Conservation (phyloP, 306 rosid species). For the Vachellia pachyceras region DNA sequence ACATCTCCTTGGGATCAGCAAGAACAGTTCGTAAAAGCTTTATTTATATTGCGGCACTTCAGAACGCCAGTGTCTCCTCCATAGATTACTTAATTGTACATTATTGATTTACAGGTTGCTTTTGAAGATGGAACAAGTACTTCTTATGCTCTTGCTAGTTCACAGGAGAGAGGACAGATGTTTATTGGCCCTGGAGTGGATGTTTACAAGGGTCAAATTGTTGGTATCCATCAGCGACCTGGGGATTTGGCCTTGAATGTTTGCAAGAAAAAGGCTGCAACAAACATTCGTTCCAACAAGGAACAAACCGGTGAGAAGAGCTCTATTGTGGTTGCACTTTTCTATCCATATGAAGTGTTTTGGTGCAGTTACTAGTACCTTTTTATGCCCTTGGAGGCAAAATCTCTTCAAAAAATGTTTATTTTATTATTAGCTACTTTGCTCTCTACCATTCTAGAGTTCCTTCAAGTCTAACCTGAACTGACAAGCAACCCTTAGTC, state of each 20-base stretch:
- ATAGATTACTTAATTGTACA: slow-evolving; percentile 25
- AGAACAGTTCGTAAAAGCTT: not conserved
- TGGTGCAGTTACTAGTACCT: not conserved
- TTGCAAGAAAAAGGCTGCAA: slow-evolving; percentile 98
- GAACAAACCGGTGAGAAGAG: slow-evolving; percentile 78
- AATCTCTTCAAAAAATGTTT: not conserved
- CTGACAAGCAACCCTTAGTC: slow-evolving; percentile 1
- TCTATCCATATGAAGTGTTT: slow-evolving; percentile 2
- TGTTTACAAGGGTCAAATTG: slow-evolving; percentile 89
- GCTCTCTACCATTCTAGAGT: not conserved
- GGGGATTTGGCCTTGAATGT: slow-evolving; percentile 93
- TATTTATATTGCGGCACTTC: slow-evolving; percentile 10
- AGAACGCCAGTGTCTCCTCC: slow-evolving; percentile 28
- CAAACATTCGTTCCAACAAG: slow-evolving; percentile 94
- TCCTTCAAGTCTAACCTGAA: slow-evolving; percentile 12
- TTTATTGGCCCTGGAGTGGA: slow-evolving; percentile 83
- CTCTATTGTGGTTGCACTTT: slow-evolving; percentile 23
- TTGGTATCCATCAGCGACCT: slow-evolving; percentile 96
- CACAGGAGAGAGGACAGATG: slow-evolving; percentile 97
- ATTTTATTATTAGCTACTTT: slow-evolving; percentile 17
- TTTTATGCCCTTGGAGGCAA: not conserved
- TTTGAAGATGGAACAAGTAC: slow-evolving; percentile 92
- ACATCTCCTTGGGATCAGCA: not conserved
- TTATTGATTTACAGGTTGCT: slow-evolving; percentile 80
- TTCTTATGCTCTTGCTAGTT: slow-evolving; percentile 85